Percentiles rank a stretch among this genome's conserved stretches.
Evolutionary conservation across 2,329 filamentous ascomycete species (phyloP).

Genomic region (Fusarium lateritium): DNA sequence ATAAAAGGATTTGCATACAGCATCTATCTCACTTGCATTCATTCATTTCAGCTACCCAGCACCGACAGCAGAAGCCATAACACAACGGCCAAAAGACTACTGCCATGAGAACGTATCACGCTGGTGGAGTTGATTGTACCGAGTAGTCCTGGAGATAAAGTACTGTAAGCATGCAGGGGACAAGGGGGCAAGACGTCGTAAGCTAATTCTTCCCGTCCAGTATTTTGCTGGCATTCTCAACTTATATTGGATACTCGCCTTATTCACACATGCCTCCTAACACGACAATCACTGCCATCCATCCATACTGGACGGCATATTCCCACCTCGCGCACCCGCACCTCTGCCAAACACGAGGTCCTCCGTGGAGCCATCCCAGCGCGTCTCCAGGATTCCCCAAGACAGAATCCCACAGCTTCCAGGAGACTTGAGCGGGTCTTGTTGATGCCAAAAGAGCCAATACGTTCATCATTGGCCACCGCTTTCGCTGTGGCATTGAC

Average conservation of each 20-base stretch:
- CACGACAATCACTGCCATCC: too few species aligned
- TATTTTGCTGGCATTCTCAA: constrained; percentile 6
- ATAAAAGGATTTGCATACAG: not conserved
- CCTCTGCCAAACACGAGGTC: constrained; percentile 49
- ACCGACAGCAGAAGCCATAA: constrained; percentile 10
- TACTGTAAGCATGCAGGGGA: constrained; percentile 43
- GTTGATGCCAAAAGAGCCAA: constrained; percentile 47
- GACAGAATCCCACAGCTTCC: constrained; percentile 45
- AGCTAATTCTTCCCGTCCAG: constrained; percentile 30
- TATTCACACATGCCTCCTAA: constrained; percentile 33
- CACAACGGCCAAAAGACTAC: constrained; percentile 9
- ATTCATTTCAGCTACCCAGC: constrained; percentile 12
- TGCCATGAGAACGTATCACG: constrained; percentile 32
- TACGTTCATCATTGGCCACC: constrained; percentile 49
- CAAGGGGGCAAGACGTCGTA: constrained; percentile 43
- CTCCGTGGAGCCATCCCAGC: constrained; percentile 47
- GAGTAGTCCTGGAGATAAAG: constrained; percentile 31
- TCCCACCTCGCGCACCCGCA: constrained; percentile 38
- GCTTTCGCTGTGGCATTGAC: constrained; percentile 50
- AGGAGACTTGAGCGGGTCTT: constrained; percentile 49
- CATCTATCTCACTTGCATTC: constrained; percentile 12
- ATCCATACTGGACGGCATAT: constrained; percentile 17
- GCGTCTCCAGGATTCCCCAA: constrained; percentile 51
- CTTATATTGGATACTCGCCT: not conserved
- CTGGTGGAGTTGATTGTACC: constrained; percentile 27